Base-by-base conservation (phyloP, 2,329 filamentous ascomycete genomes). In the Diaporthe citrichinensis region DNA sequence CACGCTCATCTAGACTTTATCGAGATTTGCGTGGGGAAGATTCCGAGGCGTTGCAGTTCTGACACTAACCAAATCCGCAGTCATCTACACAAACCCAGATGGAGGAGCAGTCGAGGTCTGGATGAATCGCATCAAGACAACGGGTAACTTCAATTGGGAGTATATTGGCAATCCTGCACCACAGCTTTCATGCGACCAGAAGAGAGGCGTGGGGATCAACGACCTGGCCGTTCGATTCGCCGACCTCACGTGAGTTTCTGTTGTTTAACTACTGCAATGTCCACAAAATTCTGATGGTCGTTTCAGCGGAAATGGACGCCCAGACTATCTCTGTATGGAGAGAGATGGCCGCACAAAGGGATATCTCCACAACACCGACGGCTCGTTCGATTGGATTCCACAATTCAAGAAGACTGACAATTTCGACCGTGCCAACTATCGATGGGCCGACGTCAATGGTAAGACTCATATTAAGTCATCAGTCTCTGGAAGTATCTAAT, bases 361-460 rank as follows among this genome's bases (percentile, higher is more conserved):
- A 23, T 61, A 76, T 61, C 5, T 46, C n/a, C 76, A 78, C 20
- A 78, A 78, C 71, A 73, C 59, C 28, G 39, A 73, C 31, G 77
- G 74, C 57, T 58, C 46, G 74, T 79, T 74, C 76, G 76, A 58
- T 53, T 65, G 73, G 72, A 77, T 77, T n/a, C 75, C 57, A 23
- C 81, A 81, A 78, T 68, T 81, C 77, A 84, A 83, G 76, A 77
- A 77, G 62, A 69, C 78, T 17, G 78, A 80, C 53, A 78, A 71
- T 36, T 78, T 78, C 17, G 84, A 85, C 65, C 81, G 84, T 1
- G 83, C 84, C 17, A 84, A 85, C 74, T 71, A 84, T 15, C 80
- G 81, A 12, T 87, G 78, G 51, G 82, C 81, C 5, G 85, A 86
- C 76, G 81, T 86, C 31, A 83, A 86, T 71, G 59, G 39, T 62